phyloP scores from a whole-genome alignment of 2,329 filamentous ascomycete genomes.

The Phyllosticta citribraziliensis region DNA sequence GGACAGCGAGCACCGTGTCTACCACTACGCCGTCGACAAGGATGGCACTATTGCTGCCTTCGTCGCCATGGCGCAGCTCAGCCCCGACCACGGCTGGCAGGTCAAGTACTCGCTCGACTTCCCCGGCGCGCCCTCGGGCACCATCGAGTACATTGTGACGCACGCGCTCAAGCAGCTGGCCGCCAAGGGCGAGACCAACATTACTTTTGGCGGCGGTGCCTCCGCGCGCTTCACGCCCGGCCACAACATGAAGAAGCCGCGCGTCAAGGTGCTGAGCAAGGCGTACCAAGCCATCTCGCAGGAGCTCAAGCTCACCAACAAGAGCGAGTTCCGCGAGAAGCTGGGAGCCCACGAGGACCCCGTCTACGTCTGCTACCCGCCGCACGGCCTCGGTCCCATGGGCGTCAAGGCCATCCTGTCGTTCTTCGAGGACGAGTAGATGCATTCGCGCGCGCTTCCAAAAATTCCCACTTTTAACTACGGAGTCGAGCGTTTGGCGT shows the following conservation, averaged over 20 bases:
- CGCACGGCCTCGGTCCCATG: constrained; percentile 70
- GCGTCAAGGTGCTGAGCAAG: constrained; percentile 70
- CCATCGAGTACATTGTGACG: constrained; percentile 75
- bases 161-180: constrained; percentile 56
- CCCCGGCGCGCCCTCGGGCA: constrained; percentile 72
- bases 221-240: constrained; percentile 64
- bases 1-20: constrained; percentile 71
- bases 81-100: constrained; percentile 77
- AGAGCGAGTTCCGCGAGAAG: constrained; percentile 85
- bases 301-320: constrained; percentile 71
- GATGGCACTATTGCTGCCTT: constrained; percentile 65
- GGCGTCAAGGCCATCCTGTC: constrained; percentile 79
- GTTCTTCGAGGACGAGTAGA: constrained; percentile 67
- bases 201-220: constrained; percentile 84
- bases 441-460: background rate
- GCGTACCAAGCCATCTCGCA: constrained; percentile 75
- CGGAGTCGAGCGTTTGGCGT: background rate
- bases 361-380: constrained; percentile 83
- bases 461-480: background rate
- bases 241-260: constrained; percentile 69
- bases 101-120: constrained; percentile 96
- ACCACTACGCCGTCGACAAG: constrained; percentile 68
- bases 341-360: constrained; percentile 76
- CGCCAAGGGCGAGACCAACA: constrained; percentile 49
- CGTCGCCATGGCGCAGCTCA: constrained; percentile 73